Percentiles rank a stretch among this genome's conserved stretches.
Conservation (phyloP, 768 basidiomycete genomes). For the Boletus tylopilopsis region DNA sequence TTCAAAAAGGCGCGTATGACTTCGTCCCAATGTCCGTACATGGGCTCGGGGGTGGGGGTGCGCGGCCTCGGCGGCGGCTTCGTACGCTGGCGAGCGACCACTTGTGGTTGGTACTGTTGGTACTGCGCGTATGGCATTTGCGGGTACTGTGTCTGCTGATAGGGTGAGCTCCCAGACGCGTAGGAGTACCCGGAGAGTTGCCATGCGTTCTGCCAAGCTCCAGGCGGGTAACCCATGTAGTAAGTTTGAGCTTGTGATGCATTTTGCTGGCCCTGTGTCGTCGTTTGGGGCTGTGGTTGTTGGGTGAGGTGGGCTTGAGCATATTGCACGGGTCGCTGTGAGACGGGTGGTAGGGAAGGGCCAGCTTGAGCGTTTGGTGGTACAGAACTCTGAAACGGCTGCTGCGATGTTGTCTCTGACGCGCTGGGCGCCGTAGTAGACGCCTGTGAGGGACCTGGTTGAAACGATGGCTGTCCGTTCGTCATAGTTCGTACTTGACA, state of each 20-base stretch:
- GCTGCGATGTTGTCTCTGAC: conserved; percentile 8
- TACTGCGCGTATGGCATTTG: conserved; percentile 35
- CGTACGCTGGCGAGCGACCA: conserved; percentile 27
- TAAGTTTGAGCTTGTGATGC: conserved; percentile 29
- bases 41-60: conserved; percentile 39
- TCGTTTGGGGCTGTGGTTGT: conserved; percentile 16
- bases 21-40: conserved; percentile 59
- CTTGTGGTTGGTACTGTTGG: conserved; percentile 30
- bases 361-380: conserved; percentile 13
- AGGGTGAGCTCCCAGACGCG: conserved; percentile 28
- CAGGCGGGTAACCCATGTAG: conserved; percentile 33
- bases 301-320: conserved; percentile 18
- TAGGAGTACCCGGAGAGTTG: conserved; percentile 33
- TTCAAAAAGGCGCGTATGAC: conserved; percentile 51
- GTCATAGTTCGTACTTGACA: conserved; percentile 28
- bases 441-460: conserved; percentile 36
- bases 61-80: conserved; percentile 27
- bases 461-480: conserved; percentile 38
- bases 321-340: conserved; percentile 17
- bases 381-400: conserved; percentile 12
- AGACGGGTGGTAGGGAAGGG: conserved; percentile 10
- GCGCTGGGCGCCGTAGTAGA: conserved; percentile 6
- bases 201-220: conserved; percentile 33
- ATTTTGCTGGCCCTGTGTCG: conserved; percentile 25
- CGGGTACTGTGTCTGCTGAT: conserved; percentile 33